phyloP scores from a whole-genome alignment of 139 green algal genomes.

The Tetradesmus obliquus region DNA sequence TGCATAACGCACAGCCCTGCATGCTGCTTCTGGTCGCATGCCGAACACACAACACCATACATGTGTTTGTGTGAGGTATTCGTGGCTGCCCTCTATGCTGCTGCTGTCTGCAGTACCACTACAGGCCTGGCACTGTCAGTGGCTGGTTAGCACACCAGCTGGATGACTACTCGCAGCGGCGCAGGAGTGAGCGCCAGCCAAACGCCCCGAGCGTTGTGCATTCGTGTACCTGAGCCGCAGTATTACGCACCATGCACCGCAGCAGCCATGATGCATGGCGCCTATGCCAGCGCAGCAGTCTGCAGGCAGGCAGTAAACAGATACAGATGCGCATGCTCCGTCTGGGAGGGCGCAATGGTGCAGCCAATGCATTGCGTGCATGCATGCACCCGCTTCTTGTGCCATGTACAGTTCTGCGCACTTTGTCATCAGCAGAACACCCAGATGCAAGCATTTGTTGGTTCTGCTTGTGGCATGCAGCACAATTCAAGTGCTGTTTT shows the following conservation, averaged over 20 bases:
- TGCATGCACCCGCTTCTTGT: too few relatives aligned
- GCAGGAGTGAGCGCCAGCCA: constrained; percentile 67
- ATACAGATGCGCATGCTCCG: too few relatives aligned
- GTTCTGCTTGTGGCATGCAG: background rate
- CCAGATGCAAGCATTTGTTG: background rate
- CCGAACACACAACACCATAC: too few relatives aligned
- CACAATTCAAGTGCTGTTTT: background rate
- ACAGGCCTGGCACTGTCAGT: constrained; percentile 89
- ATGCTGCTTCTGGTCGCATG: background rate
- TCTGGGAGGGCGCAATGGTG: too few relatives aligned
- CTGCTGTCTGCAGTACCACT: constrained; percentile 84
- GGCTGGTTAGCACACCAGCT: constrained; percentile 83
- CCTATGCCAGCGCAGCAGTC: background rate
- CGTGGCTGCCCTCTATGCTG: background rate
- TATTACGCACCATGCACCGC: too few relatives aligned
- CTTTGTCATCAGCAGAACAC: background rate
- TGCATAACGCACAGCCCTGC: background rate
- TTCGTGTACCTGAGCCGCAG: too few relatives aligned
- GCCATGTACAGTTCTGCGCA: too few relatives aligned
- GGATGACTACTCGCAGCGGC: constrained; percentile 79
- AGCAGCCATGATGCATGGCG: too few relatives aligned
- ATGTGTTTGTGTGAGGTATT: background rate
- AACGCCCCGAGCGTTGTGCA: too few relatives aligned
- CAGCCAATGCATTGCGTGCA: too few relatives aligned
- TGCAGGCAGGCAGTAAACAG: too few relatives aligned